Evolutionary conservation across 1,284 basidiomycete genomes (phyloP).

Genomic region (Heliocybe sulcata): DNA sequence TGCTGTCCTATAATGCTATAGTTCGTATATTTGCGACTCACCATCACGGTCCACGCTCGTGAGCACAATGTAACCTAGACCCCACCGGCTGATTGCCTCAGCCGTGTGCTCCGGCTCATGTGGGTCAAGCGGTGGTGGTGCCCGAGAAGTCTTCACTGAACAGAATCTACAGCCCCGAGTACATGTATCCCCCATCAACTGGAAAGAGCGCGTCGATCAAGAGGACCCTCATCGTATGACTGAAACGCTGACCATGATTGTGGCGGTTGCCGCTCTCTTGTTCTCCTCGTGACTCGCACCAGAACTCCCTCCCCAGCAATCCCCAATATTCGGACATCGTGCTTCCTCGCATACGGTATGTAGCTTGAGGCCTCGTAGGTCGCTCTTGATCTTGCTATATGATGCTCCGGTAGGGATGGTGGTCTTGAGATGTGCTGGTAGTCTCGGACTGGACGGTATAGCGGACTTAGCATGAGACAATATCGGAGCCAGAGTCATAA

Average conservation of each 20-base stretch:
- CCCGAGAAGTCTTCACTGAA: constrained; percentile 89
- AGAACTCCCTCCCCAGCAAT: constrained; percentile 95
- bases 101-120: constrained; percentile 99
- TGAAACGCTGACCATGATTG: constrained; percentile 80
- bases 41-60: constrained; percentile 97
- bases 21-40: constrained; percentile 24
- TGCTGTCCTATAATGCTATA: neutral
- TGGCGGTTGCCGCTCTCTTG: constrained; percentile 89
- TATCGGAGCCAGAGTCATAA: constrained; percentile 1
- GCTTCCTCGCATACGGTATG: constrained; percentile 99
- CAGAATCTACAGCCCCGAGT: constrained; percentile 98
- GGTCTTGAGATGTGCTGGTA: constrained; percentile 92
- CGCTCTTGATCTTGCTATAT: constrained; percentile 92
- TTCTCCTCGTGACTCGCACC: constrained; percentile 67
- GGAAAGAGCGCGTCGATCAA: constrained; percentile 6
- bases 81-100: constrained; percentile 97
- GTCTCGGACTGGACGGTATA: constrained; percentile 57
- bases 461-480: neutral
- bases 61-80: constrained; percentile 95
- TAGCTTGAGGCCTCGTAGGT: constrained; percentile 84
- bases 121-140: constrained; percentile 87
- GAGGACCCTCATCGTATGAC: neutral
- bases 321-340: constrained; percentile 97
- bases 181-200: constrained; percentile 99
- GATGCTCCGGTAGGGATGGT: constrained; percentile 86